Evolutionary conservation across 805 yeast species (phyloP), one percentile per base, ranked within the genome.

Genomic region (Cyberlindnera mississippiensis): DNA sequence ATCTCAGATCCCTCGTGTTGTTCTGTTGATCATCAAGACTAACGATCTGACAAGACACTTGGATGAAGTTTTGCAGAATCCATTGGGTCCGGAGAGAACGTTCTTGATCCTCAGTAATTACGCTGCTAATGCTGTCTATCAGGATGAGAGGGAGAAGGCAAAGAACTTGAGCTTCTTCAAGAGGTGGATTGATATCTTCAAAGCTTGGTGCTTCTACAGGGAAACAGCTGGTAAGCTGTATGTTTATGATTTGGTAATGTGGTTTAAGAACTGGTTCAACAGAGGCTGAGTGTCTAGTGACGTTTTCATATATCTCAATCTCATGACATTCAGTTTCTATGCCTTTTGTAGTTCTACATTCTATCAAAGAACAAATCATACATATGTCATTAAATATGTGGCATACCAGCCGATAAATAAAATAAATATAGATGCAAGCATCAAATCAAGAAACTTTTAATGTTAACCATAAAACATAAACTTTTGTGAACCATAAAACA

Each of bases 41-140:
- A 93, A 93, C 60, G 99, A 93, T 65, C 71, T 93, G 38, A 88
- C 96, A 0, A 73, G 99, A 54, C 83, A 81, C 53, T 68, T 93
- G 36, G 99, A 93, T 62, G 98, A 91, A 56, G 70, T 76, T 41
- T 70, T 91, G 42, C 76, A 84, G 35, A 80, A 81, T 46, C 95
- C 96, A 1, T 64, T 90, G 35, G 97, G 98, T 0, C 82, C 85
- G 6, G 91, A 86, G 56, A 70, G 96, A 37, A 85, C 96, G 0
- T 91, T 93, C 51, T 65, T 90, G 50, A 87, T 93, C 33, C 74
- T 93, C 83, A 93, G 96, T 2, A 76, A 78, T 26, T 91, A 93
- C 61, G 93, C 98, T 67, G 90, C 97, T 0, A 66, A 68, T 18
- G 78, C 88, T 0, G 91, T 87, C 1, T 85, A 78, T 53, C 72